Conservation (phyloP, 768 basidiomycete genomes). For the Mycena rebaudengoi region DNA sequence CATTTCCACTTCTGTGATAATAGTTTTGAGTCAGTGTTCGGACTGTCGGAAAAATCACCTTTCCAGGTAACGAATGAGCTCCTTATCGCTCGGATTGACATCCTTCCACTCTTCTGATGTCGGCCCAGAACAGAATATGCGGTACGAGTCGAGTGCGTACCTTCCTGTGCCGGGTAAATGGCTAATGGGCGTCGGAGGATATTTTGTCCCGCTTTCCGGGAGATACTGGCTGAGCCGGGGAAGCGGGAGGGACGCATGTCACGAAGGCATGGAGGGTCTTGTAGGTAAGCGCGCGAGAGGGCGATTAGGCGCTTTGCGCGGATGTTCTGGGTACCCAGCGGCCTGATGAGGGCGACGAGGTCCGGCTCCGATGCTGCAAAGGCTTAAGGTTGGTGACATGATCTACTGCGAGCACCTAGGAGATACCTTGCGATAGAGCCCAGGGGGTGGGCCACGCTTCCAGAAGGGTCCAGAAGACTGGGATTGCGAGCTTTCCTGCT, state of each 20-base stretch:
- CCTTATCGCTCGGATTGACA: slow-evolving; percentile 74
- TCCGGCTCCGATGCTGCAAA: slow-evolving; percentile 51
- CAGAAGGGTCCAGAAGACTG: slow-evolving; percentile 68
- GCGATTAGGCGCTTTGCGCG: slow-evolving; percentile 64
- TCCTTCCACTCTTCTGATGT: slow-evolving; percentile 64
- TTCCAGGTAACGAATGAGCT: slow-evolving; percentile 72
- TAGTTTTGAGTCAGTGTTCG: background rate
- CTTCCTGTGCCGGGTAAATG: slow-evolving; percentile 71
- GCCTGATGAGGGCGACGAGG: slow-evolving; percentile 54
- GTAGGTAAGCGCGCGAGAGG: slow-evolving; percentile 61
- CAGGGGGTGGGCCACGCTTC: slow-evolving; percentile 65
- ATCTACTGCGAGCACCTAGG: background rate
- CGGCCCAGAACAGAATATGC: slow-evolving; percentile 66
- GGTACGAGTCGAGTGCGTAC: slow-evolving; percentile 81
- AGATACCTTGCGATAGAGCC: slow-evolving; percentile 57
- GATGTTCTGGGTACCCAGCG: slow-evolving; percentile 67
- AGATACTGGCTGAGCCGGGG: slow-evolving; percentile 20
- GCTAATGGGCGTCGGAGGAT: slow-evolving; percentile 59
- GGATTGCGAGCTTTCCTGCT: slow-evolving; percentile 67
- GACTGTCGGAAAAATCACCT: slow-evolving; percentile 24
- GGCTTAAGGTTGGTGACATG: too few species aligned
- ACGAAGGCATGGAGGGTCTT: slow-evolving; percentile 47
- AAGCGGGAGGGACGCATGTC: slow-evolving; percentile 43
- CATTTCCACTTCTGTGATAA: slow-evolving; percentile 72
- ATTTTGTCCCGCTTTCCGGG: slow-evolving; percentile 37